phyloP scores from a whole-genome alignment of 768 basidiomycete genomes.

The Leccinum longicurvipes region DNA sequence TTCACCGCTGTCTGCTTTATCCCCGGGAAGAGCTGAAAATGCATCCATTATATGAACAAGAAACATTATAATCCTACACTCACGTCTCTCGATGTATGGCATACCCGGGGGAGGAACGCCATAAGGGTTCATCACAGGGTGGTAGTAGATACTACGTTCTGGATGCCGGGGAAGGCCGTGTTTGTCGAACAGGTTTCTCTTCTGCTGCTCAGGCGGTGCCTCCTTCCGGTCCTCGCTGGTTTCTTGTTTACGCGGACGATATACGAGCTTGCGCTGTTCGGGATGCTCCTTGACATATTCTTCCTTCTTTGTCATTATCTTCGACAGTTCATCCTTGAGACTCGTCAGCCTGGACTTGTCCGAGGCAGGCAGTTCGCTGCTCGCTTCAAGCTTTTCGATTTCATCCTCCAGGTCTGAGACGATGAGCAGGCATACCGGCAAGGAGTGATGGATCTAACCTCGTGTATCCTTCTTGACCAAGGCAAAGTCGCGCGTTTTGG shows the following conservation, averaged over 20 bases:
- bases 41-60: background rate
- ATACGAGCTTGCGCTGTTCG: conserved; percentile 85
- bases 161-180: conserved; percentile 86
- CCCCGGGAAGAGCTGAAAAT: conserved; percentile 52
- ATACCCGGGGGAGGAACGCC: conserved; percentile 95
- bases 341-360: conserved; percentile 67
- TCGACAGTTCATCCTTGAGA: conserved; percentile 74
- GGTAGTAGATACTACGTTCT: conserved; percentile 90
- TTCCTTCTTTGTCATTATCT: conserved; percentile 82
- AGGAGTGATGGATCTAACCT: conserved; percentile 42
- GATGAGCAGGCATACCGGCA: conserved; percentile 1
- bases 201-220: conserved; percentile 39
- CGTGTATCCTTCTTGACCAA: conserved; percentile 92
- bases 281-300: conserved; percentile 93
- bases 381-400: conserved; percentile 62
- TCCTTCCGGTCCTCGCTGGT: conserved; percentile 40
- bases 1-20: conserved; percentile 62
- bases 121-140: conserved; percentile 89
- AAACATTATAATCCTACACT: conserved; percentile 29
- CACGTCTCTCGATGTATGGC: conserved; percentile 90
- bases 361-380: conserved; percentile 38
- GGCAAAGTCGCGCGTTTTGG: conserved; percentile 82
- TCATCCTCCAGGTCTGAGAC: conserved; percentile 75
- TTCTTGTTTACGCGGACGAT: conserved; percentile 50
- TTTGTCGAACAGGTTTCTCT: conserved; percentile 73